A percentile compares a stretch with the other conserved stretches of the same genome.
These are phyloP conservation scores for Peniophora sp. DNA, from an alignment of 1,284 basidiomycete genomes.

Conservation along the genomic window DNA sequence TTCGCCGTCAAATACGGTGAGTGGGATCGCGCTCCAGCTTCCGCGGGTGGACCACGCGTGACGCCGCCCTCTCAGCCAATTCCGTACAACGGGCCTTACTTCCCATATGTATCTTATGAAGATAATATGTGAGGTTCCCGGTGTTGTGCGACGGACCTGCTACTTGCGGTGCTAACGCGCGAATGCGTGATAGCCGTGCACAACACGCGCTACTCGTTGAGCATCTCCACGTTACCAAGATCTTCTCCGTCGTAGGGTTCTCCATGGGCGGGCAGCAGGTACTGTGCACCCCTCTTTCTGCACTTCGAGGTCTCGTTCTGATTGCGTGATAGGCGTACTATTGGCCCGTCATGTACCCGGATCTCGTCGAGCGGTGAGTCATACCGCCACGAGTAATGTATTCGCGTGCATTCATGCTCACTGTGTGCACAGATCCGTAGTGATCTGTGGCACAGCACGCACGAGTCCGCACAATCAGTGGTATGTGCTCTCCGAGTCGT, in stretches of 20 bases:
- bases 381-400: background rate
- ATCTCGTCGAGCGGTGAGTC: slow-evolving; percentile 41
- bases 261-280: slow-evolving; percentile 60
- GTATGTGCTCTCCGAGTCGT: slow-evolving; percentile 19
- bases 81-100: slow-evolving; percentile 34
- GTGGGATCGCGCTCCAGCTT: too few species aligned
- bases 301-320: background rate
- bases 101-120: slow-evolving; percentile 37
- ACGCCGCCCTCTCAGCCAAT: slow-evolving; percentile 19
- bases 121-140: slow-evolving; percentile 43
- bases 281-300: background rate
- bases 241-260: slow-evolving; percentile 47
- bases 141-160: background rate
- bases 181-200: slow-evolving; percentile 32
- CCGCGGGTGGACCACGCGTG: too few species aligned
- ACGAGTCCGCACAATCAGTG: slow-evolving; percentile 56
- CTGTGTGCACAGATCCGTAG: slow-evolving; percentile 29
- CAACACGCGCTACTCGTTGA: slow-evolving; percentile 48
- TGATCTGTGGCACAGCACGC: slow-evolving; percentile 50
- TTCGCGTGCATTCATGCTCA: background rate
- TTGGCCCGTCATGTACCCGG: slow-evolving; percentile 54
- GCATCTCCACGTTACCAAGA: slow-evolving; percentile 37
- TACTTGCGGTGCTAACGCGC: slow-evolving; percentile 1
- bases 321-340: slow-evolving; percentile 40
- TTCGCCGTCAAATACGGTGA: slow-evolving; percentile 56